Conservation (phyloP, 257 asterid genomes). For the Nicotiana attenuata region DNA sequence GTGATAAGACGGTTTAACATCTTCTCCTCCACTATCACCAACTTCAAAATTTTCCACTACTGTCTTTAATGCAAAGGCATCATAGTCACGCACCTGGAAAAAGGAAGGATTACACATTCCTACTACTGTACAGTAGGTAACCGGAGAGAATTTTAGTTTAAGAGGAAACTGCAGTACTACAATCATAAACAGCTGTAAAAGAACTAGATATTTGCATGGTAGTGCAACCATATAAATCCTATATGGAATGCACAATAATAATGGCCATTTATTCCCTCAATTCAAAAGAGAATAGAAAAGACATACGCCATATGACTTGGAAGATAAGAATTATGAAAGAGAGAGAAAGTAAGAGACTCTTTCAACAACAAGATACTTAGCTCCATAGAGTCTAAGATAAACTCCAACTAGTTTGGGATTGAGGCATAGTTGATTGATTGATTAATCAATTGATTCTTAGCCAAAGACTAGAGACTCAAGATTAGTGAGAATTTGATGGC, state of each 20-base stretch:
- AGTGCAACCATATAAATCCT: neutral
- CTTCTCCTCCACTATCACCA: constrained; percentile 30
- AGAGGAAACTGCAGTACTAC: neutral
- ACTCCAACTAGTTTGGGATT: neutral
- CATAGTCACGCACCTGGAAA: constrained; percentile 60
- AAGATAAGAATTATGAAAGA: neutral
- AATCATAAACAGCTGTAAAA: neutral
- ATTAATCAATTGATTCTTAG: neutral
- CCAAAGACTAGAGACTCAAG: neutral
- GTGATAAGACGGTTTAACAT: constrained; percentile 61
- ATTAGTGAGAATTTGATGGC: neutral
- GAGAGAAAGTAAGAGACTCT: neutral
- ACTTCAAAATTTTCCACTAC: constrained; percentile 24
- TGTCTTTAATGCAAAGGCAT: constrained; percentile 43
- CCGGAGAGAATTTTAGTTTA: neutral
- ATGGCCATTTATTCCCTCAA: neutral
- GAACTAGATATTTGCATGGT: neutral
- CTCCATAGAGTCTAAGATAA: neutral
- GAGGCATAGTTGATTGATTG: neutral
- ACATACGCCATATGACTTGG: neutral
- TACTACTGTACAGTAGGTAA: neutral
- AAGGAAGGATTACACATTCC: constrained; percentile 15
- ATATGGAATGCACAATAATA: neutral
- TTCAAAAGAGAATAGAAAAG: neutral
- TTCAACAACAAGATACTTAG: neutral